Base-by-base conservation (phyloP, 2,329 filamentous ascomycete species). In the Nemania sp. region DNA sequence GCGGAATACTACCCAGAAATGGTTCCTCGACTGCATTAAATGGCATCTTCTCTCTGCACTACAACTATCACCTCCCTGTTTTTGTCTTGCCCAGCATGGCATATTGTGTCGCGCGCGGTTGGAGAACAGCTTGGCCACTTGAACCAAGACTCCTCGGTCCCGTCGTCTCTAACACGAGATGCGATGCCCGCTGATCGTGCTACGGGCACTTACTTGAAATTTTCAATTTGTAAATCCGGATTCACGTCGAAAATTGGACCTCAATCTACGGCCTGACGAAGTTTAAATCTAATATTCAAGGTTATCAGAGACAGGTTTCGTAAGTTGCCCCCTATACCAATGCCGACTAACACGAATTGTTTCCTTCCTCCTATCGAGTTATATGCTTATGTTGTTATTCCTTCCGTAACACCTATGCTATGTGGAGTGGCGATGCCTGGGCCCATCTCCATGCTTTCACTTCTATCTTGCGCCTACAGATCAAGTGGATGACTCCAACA, bases 1-100 rank as follows among this genome's bases (percentile, higher is more conserved):
- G 26, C 59, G 64, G 64, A 62, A 64, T 63, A 31, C 57, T 57
- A 64, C 55, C 49, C 44, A 34, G 56, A 53, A 52, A 48, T 53
- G 37, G 46, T 24, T 57, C 49, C 44, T 49, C 47, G 22, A 51
- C 56, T 19, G 41, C 55, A 39, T 48, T 20, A 33, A 33, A 51
- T 17, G 47, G 23, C 8, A 9, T 33, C 26, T 45, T 34, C 39
- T 48, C 50, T 23, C 24, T 14, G 15, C 41, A 43, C 24, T 34
- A 24, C 26, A 30, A 15, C 20, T 31, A 48, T 43, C 48, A 30
- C 20, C 39, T 48, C 43, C 37, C 49, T 36, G n/a, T 39, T 33
- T 30, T 39, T 49, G 31, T n/a, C 37, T 30, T 39, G 43, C 49
- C 39, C 28, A 6, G 33, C 11, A 45, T 52, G 33, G 34, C 33